These are phyloP conservation scores for Allium sativum DNA, from an alignment of 106 monocot species.

Conservation along the genomic window DNA sequence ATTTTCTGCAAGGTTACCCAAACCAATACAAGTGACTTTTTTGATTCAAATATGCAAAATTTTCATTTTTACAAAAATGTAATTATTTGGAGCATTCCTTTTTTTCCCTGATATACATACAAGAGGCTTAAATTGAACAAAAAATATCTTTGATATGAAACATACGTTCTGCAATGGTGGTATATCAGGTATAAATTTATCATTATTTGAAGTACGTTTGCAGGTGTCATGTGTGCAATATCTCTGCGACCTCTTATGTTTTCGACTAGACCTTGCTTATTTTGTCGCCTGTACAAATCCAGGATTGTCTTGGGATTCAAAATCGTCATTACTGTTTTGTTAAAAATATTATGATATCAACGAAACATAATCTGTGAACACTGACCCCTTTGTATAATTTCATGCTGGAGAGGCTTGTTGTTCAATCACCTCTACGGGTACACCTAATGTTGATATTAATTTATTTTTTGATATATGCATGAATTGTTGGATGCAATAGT, in stretches of 20 bases:
- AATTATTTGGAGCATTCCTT: not conserved
- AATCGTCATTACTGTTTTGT: conserved; percentile 42
- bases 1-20: too few relatives aligned
- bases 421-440: conserved; percentile 79
- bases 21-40: too few relatives aligned
- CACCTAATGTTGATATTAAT: too few relatives aligned
- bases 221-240: conserved; percentile 85
- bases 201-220: conserved; percentile 11
- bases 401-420: conserved; percentile 67
- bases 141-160: too few relatives aligned
- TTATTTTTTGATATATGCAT: too few relatives aligned
- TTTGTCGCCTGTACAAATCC: conserved; percentile 85
- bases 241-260: conserved; percentile 88
- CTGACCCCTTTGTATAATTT: conserved; percentile 90
- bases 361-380: conserved; percentile 14
- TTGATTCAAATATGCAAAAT: too few relatives aligned
- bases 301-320: conserved; percentile 59
- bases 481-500: too few relatives aligned
- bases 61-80: too few relatives aligned
- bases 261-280: conserved; percentile 79
- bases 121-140: too few relatives aligned
- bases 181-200: not conserved
- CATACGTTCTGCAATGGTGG: not conserved
- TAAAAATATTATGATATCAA: conserved; percentile 24
- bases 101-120: too few relatives aligned